Conservation (phyloP, 805 yeast species). For the Sugiyamaella qingdaonensis region DNA sequence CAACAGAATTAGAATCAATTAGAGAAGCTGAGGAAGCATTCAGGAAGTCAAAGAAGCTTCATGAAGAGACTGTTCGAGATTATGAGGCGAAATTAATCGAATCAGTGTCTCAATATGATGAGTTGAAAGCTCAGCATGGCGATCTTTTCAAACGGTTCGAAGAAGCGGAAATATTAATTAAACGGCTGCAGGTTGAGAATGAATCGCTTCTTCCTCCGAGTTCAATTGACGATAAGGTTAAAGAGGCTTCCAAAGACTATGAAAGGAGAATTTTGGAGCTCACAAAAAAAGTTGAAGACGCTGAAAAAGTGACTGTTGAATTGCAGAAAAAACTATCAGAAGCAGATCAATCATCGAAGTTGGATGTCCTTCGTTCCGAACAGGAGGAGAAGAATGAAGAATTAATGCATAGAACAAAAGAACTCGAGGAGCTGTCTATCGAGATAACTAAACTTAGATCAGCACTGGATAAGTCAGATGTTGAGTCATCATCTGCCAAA, state of each 20-base stretch:
- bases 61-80: neutral
- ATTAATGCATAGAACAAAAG: conserved; percentile 5
- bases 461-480: conserved; percentile 10
- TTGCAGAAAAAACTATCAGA: neutral
- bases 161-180: neutral
- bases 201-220: neutral
- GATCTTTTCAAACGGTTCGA: neutral
- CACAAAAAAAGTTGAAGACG: neutral
- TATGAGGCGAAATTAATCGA: neutral
- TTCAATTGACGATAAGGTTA: neutral
- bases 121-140: neutral
- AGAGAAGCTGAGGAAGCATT: neutral
- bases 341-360: neutral
- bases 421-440: conserved; percentile 4
- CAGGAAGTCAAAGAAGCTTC: neutral
- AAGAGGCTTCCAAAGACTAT: neutral
- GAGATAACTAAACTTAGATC: conserved; percentile 2
- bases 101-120: neutral
- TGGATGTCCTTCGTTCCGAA: neutral
- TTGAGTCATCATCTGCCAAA: neutral
- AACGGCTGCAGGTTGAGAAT: neutral
- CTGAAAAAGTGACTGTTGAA: neutral
- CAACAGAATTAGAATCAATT: neutral
- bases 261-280: neutral
- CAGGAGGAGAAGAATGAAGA: conserved; percentile 3